Percentiles rank a stretch among this genome's conserved stretches.
These are phyloP conservation scores for Alternaria brassicicola DNA, from an alignment of 2,329 filamentous ascomycete genomes.

Conservation along the genomic window DNA sequence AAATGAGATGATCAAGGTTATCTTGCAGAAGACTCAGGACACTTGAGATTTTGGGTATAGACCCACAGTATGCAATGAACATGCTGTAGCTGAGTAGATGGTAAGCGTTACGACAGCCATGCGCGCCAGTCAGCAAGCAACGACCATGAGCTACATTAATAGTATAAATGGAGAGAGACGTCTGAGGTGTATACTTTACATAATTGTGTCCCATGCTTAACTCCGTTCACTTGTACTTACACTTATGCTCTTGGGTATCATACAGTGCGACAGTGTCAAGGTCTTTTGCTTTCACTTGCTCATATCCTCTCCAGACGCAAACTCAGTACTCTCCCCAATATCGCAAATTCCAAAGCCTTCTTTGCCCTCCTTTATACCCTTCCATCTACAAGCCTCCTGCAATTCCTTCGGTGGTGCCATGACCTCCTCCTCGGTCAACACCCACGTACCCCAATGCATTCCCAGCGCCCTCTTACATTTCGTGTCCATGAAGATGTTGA, in stretches of 20 bases:
- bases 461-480: constrained; percentile 77
- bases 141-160: background rate
- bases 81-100: background rate
- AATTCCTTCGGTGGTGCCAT: constrained; percentile 79
- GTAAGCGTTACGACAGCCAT: background rate
- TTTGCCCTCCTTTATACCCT: constrained; percentile 75
- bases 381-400: constrained; percentile 71
- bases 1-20: constrained; percentile 96
- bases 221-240: background rate
- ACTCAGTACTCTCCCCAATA: constrained; percentile 78
- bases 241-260: background rate
- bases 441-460: constrained; percentile 92
- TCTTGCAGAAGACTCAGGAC: constrained; percentile 74
- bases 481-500: constrained; percentile 88
- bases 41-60: background rate
- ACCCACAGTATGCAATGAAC: background rate
- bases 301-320: constrained; percentile 43
- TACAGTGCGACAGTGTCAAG: background rate
- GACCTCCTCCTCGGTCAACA: constrained; percentile 82
- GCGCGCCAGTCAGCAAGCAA: background rate
- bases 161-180: background rate
- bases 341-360: constrained; percentile 86
- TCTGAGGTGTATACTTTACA: background rate
- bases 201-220: background rate
- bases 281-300: background rate